Evolutionary conservation across 306 rosid genomes (phyloP).

Genomic region (Lablab purpureus): DNA sequence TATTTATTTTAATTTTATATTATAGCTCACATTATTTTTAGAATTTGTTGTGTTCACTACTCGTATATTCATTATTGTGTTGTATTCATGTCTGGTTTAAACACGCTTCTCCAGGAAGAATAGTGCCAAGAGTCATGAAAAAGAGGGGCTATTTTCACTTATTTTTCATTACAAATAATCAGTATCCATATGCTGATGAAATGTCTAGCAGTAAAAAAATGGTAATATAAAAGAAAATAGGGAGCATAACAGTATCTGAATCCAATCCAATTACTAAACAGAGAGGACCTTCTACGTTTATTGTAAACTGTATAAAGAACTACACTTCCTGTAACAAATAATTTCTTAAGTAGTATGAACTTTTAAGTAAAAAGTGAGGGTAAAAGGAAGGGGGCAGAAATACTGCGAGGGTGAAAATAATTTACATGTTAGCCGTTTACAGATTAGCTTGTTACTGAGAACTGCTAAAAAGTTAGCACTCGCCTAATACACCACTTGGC

Average conservation of each 20-base stretch:
- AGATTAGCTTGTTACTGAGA: constrained; percentile 58
- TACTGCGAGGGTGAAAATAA: constrained; percentile 38
- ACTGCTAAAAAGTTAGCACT: constrained; percentile 51
- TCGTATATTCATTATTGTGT: neutral
- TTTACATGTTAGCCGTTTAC: constrained; percentile 60
- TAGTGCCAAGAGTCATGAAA: neutral
- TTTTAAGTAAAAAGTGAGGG: neutral
- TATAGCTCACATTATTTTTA: neutral
- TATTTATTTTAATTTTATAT: neutral
- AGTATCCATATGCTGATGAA: neutral
- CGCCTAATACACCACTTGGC: constrained; percentile 61
- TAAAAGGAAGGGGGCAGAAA: neutral
- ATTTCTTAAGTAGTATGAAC: neutral
- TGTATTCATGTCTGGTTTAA: neutral
- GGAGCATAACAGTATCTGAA: constrained; percentile 7
- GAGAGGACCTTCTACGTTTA: constrained; percentile 16
- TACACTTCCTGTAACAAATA: neutral
- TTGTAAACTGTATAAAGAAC: constrained; percentile 7
- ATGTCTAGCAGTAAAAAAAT: neutral
- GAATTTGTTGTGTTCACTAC: neutral
- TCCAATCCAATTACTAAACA: neutral
- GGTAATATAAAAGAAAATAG: neutral
- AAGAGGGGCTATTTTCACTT: neutral
- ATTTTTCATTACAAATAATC: neutral
- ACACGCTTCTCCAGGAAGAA: neutral